Conservation (phyloP, 345 rosid species). For the Linum usitatissimum region DNA sequence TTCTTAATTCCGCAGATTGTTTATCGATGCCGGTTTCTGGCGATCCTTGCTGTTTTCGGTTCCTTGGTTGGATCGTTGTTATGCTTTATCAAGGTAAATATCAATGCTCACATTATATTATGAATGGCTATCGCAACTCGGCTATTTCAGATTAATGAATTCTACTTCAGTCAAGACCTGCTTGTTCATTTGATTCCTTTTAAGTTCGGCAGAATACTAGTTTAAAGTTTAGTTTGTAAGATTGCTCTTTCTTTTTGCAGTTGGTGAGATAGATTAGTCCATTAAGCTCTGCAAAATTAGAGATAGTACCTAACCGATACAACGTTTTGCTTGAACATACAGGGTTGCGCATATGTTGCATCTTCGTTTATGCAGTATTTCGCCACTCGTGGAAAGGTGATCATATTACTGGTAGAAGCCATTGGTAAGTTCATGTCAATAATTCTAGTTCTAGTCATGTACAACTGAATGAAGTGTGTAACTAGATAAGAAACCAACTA, state of each 20-base stretch:
- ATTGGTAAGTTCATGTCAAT: constrained; percentile 41
- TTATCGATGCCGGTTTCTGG: constrained; percentile 63
- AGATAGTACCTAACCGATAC: background rate
- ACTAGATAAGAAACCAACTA: too few relatives aligned
- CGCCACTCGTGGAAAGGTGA: constrained; percentile 49
- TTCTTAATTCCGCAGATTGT: constrained; percentile 31
- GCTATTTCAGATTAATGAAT: background rate
- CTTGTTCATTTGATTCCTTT: background rate
- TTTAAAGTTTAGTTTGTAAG: too few relatives aligned
- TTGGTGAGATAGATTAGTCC: background rate
- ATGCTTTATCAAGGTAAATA: constrained; percentile 64
- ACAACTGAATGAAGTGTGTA: too few relatives aligned
- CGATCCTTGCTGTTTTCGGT: constrained; percentile 56
- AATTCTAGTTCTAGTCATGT: too few relatives aligned
- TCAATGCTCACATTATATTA: too few relatives aligned
- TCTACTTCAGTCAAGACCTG: background rate
- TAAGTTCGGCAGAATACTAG: background rate
- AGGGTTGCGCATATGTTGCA: constrained; percentile 64
- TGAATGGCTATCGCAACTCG: background rate
- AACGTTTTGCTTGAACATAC: constrained; percentile 11
- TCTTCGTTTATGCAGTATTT: constrained; percentile 47
- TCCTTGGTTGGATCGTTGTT: constrained; percentile 63
- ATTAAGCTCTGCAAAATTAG: background rate
- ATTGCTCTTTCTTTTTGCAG: background rate
- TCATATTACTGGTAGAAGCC: constrained; percentile 69